Percentiles rank a stretch among this genome's conserved stretches.
Conservation (phyloP, 805 yeast species). For the Wickerhamomyces pijperi region DNA sequence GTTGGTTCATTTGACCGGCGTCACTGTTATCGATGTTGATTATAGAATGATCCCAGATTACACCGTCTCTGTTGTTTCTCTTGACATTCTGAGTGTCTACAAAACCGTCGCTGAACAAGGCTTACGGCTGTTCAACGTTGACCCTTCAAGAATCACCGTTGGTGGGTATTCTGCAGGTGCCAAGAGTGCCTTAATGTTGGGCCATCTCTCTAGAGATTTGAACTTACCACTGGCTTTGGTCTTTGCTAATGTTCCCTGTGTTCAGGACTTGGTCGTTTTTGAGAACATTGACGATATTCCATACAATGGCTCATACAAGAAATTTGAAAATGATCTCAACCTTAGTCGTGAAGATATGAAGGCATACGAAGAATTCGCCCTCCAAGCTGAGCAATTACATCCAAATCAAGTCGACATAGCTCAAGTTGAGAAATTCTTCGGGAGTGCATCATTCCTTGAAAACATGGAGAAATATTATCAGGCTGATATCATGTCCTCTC, state of each 20-base stretch:
- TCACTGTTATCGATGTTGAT: constrained; percentile 29
- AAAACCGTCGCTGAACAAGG: not conserved
- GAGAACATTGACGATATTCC: not conserved
- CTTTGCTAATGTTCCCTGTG: constrained; percentile 1
- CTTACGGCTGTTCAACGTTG: not conserved
- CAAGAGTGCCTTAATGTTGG: not conserved
- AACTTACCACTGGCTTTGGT: not conserved
- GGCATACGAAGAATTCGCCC: not conserved
- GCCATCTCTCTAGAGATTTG: constrained; percentile 1
- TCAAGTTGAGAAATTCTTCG: not conserved
- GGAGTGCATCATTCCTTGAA: not conserved
- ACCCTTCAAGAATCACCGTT: not conserved
- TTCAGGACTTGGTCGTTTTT: not conserved
- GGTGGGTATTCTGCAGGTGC: constrained; percentile 2
- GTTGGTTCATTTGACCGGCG: constrained; percentile 3
- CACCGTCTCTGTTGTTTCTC: constrained; percentile 33
- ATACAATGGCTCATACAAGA: not conserved
- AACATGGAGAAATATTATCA: constrained; percentile 1
- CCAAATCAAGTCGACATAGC: not conserved
- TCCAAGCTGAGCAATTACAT: not conserved
- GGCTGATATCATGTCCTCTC: not conserved
- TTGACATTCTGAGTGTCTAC: constrained; percentile 26
- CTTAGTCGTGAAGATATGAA: not conserved
- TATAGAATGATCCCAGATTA: constrained; percentile 38
- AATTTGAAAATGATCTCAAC: constrained; percentile 1